These are phyloP conservation scores for Cyamopsis tetragonoloba DNA, from an alignment of 306 rosid species.

Conservation along the genomic window DNA sequence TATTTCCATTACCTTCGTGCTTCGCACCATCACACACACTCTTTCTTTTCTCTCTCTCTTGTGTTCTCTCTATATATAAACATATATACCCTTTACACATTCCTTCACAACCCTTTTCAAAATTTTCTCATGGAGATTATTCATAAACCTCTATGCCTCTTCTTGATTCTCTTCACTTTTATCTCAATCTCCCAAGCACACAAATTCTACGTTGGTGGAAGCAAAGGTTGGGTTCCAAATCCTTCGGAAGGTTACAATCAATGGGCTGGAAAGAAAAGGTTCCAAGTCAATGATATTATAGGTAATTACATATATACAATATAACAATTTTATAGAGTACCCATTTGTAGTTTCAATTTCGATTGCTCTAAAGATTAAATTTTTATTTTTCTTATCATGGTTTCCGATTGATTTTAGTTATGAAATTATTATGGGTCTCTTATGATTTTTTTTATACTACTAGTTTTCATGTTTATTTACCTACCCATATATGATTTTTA, in stretches of 20 bases:
- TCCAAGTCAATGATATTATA: conserved; percentile 56
- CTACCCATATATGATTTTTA: background rate
- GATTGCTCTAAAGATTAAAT: too few species aligned
- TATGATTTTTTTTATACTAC: too few species aligned
- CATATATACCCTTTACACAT: background rate
- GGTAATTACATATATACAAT: conserved; percentile 26
- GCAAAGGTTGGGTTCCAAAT: conserved; percentile 61
- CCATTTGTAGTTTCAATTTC: too few species aligned
- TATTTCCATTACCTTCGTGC: background rate
- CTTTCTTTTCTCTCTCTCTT: background rate
- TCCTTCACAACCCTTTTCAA: background rate
- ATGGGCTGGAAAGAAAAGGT: conserved; percentile 70
- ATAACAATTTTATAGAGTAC: too few species aligned
- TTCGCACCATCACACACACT: background rate
- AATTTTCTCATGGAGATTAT: conserved; percentile 24
- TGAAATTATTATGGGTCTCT: too few species aligned
- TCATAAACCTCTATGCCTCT: conserved; percentile 19
- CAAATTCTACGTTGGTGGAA: conserved; percentile 59
- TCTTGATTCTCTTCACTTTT: conserved; percentile 10
- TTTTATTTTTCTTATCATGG: too few species aligned
- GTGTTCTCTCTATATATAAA: background rate
- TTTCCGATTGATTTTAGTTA: too few species aligned
- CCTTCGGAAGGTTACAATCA: conserved; percentile 55
- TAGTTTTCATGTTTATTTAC: background rate
- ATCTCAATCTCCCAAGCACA: conserved; percentile 36